Evolutionary conservation across 352 stramenopile genomes (phyloP), one percentile per base, ranked within the genome.

Genomic region (Globisporangium mamillatum): DNA sequence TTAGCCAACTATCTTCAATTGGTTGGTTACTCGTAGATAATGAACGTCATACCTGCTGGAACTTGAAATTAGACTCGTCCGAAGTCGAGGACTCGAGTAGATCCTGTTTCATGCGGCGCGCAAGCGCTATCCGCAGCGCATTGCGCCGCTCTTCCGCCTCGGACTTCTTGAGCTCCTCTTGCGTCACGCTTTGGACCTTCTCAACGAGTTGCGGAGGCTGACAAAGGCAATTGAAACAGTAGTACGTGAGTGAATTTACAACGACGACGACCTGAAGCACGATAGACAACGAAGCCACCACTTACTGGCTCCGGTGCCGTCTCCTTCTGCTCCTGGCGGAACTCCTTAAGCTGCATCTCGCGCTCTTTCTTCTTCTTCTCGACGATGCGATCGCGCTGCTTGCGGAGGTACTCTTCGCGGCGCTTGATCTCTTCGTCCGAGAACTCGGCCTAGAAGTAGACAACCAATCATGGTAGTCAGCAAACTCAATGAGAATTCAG

Each of bases 291-390:
- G 38, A 14, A 46, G 38, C 12, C 10, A 20, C 0, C 12, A 14
- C 68, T 32, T 32, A 88, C 79, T 32, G 82, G 80, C 66, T 93
- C 85, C 1, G 80, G 73, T 3, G 80, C 77, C 20, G 70, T 85
- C 53, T 75, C 76, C 48, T 93, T 93, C 36, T 90, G 78, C 71
- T 93, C 82, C 36, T 91, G 76, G 16, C 87, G 79, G 70, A 84
- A 94, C 64, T 89, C 81, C 63, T 91, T 88, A n/a, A 94, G 72
- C 55, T 91, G 77, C 20, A 53, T 50, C 66, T 93, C 81, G 24
- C 87, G 79, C 74, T 95, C 81, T 34, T 82, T 79, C 64, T 88
- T 85, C 79, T 93, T 93, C 75, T 93, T 93, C 60, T 88, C 82
- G n/a, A 95, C 70, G 44, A 93, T 88, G 53, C 77, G 77, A 55